Conservation (phyloP, 106 monocot species). For the Platanthera zijinensis region DNA sequence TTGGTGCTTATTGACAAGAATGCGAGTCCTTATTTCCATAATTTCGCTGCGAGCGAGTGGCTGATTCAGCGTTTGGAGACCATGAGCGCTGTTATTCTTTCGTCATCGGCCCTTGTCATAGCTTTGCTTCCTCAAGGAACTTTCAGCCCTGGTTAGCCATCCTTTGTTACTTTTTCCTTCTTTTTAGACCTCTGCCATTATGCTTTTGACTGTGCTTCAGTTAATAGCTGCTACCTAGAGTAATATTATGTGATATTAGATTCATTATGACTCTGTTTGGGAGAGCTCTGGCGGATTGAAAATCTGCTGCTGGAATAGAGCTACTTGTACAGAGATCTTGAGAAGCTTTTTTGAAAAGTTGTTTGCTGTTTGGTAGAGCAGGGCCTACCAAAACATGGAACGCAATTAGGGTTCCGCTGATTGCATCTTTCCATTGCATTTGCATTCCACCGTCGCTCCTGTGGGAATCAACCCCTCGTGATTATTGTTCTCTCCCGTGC, state of each 20-base stretch:
- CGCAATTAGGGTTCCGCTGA: too few species aligned
- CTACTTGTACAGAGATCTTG: too few species aligned
- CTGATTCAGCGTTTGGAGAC: slow-evolving; percentile 78
- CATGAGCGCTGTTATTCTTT: slow-evolving; percentile 76
- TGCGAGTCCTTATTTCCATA: slow-evolving; percentile 90
- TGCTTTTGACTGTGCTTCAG: neutral
- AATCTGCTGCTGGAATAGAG: too few species aligned
- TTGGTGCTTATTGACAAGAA: slow-evolving; percentile 77
- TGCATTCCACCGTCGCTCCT: too few species aligned
- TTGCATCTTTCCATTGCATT: too few species aligned
- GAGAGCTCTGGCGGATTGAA: too few species aligned
- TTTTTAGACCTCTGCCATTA: neutral
- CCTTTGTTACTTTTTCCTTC: neutral
- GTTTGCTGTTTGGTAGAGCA: too few species aligned
- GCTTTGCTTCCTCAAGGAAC: slow-evolving; percentile 76
- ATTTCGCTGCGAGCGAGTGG: slow-evolving; percentile 86
- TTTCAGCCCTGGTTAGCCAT: slow-evolving; percentile 64
- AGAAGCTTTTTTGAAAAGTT: too few species aligned
- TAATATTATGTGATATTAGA: neutral
- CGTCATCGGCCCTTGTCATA: slow-evolving; percentile 87
- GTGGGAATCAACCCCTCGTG: too few species aligned
- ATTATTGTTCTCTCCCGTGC: too few species aligned
- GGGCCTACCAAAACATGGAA: too few species aligned
- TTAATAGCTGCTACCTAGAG: neutral
- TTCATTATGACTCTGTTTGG: neutral